A percentile compares a stretch with the other conserved stretches of the same genome.
Conservation (phyloP, 139 green algal genomes). For the Pleodorina starrii region DNA sequence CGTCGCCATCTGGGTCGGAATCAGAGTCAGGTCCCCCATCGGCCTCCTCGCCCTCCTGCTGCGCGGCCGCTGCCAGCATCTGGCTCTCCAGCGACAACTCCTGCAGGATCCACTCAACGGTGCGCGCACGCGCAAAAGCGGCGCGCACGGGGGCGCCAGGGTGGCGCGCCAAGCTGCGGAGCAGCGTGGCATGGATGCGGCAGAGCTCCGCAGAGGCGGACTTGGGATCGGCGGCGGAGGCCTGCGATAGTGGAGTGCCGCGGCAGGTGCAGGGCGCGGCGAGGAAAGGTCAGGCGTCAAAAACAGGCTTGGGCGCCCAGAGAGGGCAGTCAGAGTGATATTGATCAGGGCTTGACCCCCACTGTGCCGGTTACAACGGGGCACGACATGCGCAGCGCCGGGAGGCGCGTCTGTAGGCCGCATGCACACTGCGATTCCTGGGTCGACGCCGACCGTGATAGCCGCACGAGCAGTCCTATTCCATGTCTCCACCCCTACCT, state of each 20-base stretch:
- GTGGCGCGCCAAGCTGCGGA: constrained; percentile 40
- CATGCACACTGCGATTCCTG: no score
- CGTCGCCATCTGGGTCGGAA: background rate
- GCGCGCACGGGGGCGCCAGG: background rate
- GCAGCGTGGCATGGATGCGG: constrained; percentile 40
- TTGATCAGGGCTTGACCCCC: no score
- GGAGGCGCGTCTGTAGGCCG: no score
- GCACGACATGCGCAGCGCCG: no score
- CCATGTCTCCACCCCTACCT: constrained; percentile 25
- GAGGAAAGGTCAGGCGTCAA: no score
- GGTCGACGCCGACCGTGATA: no score
- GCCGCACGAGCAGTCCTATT: no score
- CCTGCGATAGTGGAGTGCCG: no score
- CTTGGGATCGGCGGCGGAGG: constrained; percentile 31
- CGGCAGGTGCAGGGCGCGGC: no score
- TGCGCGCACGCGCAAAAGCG: constrained; percentile 22
- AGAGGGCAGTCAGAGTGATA: no score
- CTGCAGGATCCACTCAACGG: constrained; percentile 68
- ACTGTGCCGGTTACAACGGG: no score
- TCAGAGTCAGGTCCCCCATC: background rate
- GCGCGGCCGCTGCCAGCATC: constrained; percentile 9
- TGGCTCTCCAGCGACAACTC: constrained; percentile 69
- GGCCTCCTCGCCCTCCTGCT: background rate
- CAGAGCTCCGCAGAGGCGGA: constrained; percentile 49
- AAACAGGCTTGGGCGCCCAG: no score